A percentile compares a stretch with the other conserved stretches of the same genome.
These are phyloP conservation scores for Ulmus americana DNA, from an alignment of 331 rosid genomes.

Conservation along the genomic window DNA sequence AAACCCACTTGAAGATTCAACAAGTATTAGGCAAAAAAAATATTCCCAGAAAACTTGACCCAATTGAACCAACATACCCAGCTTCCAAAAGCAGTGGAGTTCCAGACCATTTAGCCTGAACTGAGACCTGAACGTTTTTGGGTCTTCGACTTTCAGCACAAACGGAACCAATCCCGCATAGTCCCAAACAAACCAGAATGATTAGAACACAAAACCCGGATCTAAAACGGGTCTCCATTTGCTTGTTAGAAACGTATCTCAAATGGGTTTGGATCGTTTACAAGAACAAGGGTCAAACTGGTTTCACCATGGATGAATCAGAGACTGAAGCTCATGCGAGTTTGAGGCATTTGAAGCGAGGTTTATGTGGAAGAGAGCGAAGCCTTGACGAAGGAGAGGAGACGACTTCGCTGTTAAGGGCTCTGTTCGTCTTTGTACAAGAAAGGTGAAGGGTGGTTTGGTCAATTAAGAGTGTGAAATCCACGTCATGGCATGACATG, in stretches of 20 bases:
- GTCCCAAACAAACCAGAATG: slow-evolving; percentile 31
- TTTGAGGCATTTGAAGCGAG: too few species aligned
- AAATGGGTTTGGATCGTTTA: slow-evolving; percentile 12
- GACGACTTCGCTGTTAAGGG: background rate
- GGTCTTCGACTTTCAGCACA: slow-evolving; percentile 40
- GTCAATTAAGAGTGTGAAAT: background rate
- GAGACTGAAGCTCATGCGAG: slow-evolving; percentile 1
- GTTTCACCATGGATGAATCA: slow-evolving; percentile 32
- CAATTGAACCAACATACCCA: slow-evolving; percentile 37
- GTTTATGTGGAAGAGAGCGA: background rate
- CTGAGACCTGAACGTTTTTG: slow-evolving; percentile 76
- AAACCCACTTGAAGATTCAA: background rate
- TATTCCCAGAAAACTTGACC: background rate
- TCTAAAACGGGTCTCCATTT: slow-evolving; percentile 43
- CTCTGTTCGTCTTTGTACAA: background rate
- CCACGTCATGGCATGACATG: background rate
- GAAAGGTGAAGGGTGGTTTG: background rate
- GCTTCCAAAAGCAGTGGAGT: slow-evolving; percentile 93
- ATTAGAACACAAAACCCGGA: slow-evolving; percentile 32
- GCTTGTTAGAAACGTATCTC: background rate
- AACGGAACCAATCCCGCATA: slow-evolving; percentile 31
- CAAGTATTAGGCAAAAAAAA: background rate
- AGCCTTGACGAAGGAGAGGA: slow-evolving; percentile 1
- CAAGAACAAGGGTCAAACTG: background rate
- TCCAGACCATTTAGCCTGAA: slow-evolving; percentile 80